Percentiles rank a stretch among this genome's conserved stretches.
These are phyloP conservation scores for Tylopilus intermedius DNA, from an alignment of 768 basidiomycete species.

Conservation along the genomic window DNA sequence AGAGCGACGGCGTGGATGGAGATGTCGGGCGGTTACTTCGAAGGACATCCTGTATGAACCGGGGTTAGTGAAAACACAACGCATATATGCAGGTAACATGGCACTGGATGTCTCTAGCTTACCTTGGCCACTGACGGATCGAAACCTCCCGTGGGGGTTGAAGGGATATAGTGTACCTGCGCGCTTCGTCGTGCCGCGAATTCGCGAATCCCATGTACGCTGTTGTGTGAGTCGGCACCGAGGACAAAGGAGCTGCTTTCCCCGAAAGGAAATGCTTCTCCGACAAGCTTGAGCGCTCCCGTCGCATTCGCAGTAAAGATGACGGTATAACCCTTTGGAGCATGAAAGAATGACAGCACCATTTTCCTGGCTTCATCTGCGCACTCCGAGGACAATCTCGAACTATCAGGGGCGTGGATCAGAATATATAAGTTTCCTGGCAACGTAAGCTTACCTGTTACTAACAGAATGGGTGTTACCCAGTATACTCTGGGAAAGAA, in stretches of 20 bases:
- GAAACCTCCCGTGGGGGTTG: slow-evolving; percentile 62
- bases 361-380: slow-evolving; percentile 66
- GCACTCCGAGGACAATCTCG: slow-evolving; percentile 60
- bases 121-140: slow-evolving; percentile 58
- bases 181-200: slow-evolving; percentile 58
- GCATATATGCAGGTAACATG: slow-evolving; percentile 16
- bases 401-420: slow-evolving; percentile 38
- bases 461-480: slow-evolving; percentile 85
- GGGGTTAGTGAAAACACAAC: slow-evolving; percentile 2
- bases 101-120: slow-evolving; percentile 8
- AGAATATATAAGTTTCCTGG: neutral
- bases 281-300: slow-evolving; percentile 74
- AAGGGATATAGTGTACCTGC: slow-evolving; percentile 57
- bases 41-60: slow-evolving; percentile 47
- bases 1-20: slow-evolving; percentile 45
- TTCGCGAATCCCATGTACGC: slow-evolving; percentile 75
- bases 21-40: slow-evolving; percentile 43
- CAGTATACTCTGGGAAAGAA: slow-evolving; percentile 60
- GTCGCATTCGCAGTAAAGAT: slow-evolving; percentile 80
- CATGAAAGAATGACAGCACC: slow-evolving; percentile 73
- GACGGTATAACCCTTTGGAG: slow-evolving; percentile 71
- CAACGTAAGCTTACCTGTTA: slow-evolving; percentile 50
- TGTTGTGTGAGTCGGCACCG: slow-evolving; percentile 77
- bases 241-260: slow-evolving; percentile 59
- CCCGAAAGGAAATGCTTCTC: slow-evolving; percentile 72